Evolutionary conservation across 139 green algal genomes (phyloP).

Genomic region (Chlorella sp.): DNA sequence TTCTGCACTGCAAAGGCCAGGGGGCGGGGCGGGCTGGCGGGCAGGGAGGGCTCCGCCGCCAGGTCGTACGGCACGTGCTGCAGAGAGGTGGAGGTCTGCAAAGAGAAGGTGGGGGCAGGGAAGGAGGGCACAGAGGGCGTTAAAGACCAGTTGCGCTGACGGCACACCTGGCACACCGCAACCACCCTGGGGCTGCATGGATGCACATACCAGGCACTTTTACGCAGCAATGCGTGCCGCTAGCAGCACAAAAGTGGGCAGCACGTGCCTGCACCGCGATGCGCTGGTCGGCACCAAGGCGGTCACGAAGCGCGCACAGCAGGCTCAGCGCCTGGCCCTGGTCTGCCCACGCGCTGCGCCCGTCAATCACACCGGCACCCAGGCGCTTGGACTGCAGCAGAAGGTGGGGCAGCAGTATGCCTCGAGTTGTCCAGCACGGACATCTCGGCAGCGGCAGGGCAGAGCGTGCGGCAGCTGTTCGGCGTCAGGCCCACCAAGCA

Average conservation of each 20-base stretch:
- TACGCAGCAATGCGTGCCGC: too few species aligned
- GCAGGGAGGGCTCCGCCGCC: constrained; percentile 56
- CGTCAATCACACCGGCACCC: constrained; percentile 87
- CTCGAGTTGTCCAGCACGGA: too few species aligned
- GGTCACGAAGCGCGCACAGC: constrained; percentile 51
- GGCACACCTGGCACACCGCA: too few species aligned
- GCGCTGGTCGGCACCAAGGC: constrained; percentile 40
- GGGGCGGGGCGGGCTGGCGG: constrained; percentile 28
- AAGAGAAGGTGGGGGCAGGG: too few species aligned
- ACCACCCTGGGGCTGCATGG: too few species aligned
- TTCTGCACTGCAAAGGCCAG: constrained; percentile 91
- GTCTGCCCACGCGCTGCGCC: constrained; percentile 84
- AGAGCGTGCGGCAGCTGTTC: too few species aligned
- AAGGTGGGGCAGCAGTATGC: too few species aligned
- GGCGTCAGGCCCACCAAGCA: too few species aligned
- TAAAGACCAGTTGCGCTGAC: too few species aligned
- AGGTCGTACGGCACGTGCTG: constrained; percentile 86
- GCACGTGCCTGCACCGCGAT: constrained; percentile 37
- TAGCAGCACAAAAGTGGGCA: neutral
- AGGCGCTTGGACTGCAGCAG: constrained; percentile 82
- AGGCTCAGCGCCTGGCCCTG: constrained; percentile 42
- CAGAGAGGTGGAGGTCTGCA: constrained; percentile 77
- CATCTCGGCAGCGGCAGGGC: too few species aligned
- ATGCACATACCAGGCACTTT: too few species aligned
- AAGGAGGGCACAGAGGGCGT: too few species aligned